Percentiles rank a stretch among this genome's conserved stretches.
Evolutionary conservation across 1,284 basidiomycete genomes (phyloP).

Genomic region (Trichosporon faecale): DNA sequence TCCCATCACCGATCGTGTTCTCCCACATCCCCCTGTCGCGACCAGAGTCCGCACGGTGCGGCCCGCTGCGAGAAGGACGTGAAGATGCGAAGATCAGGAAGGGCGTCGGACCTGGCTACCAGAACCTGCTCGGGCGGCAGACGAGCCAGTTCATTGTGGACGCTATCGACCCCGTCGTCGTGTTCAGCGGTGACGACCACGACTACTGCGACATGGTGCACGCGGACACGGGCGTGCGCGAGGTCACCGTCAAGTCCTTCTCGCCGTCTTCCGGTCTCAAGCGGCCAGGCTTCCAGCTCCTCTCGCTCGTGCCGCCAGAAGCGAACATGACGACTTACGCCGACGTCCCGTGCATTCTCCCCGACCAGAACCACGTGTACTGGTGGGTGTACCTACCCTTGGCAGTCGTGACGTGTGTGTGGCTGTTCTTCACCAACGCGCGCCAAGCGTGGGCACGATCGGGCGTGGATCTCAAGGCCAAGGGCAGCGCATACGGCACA

Average conservation of each 20-base stretch:
- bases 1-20: slow-evolving; percentile 62
- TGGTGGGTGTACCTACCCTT: slow-evolving; percentile 60
- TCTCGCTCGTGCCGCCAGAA: slow-evolving; percentile 63
- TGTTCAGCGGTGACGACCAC: slow-evolving; percentile 77
- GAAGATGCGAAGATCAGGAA: slow-evolving; percentile 57
- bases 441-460: slow-evolving; percentile 34
- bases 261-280: slow-evolving; percentile 74
- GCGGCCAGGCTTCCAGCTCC: slow-evolving; percentile 77
- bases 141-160: slow-evolving; percentile 69
- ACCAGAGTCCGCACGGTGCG: slow-evolving; percentile 67
- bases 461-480: slow-evolving; percentile 5
- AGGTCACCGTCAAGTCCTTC: slow-evolving; percentile 79
- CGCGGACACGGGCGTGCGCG: slow-evolving; percentile 54
- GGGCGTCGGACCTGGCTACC: slow-evolving; percentile 73
- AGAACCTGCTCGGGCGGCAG: slow-evolving; percentile 71
- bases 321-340: slow-evolving; percentile 50
- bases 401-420: slow-evolving; percentile 53
- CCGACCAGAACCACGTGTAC: slow-evolving; percentile 65
- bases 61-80: slow-evolving; percentile 69
- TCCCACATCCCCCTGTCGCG: slow-evolving; percentile 78
- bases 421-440: slow-evolving; percentile 48
- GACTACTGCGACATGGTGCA: slow-evolving; percentile 80
- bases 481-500: background rate
- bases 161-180: slow-evolving; percentile 61
- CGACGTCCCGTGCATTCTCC: slow-evolving; percentile 65